Evolutionary conservation across 2,329 filamentous ascomycete genomes (phyloP), one percentile per base, ranked within the genome.

Genomic region (Colletotrichum siamense): DNA sequence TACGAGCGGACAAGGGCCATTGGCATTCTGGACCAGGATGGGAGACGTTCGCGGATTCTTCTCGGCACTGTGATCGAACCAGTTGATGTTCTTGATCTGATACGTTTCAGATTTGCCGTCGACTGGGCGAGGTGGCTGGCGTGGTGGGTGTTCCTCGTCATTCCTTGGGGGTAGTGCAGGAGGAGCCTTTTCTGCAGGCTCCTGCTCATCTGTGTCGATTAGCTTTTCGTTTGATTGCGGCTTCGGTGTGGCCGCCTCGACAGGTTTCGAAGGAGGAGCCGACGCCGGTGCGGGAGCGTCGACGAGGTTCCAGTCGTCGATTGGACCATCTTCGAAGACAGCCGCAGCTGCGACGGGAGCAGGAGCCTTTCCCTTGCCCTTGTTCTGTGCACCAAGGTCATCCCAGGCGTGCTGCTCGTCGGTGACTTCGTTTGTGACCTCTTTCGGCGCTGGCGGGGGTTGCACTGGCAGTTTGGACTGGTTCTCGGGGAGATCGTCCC

Each of bases 1-100:
- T 30, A 99, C 92, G 16, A 99, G 86, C 2, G 97, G 97, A 84
- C 97, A 99, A 1, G 97, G 97, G 0, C 97, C 97, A 81, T 99
- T 99, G 73, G 94, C 92, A 80, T 98, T 99, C 82, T 99, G 96
- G 5, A 98, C 93, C 55, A 99, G 87, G 72, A 99, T 95, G 0
- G 97, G 96, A 1, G 95, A 96, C n/a, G 91, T 90, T 59, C 95
- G 90, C 49, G 95, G 88, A 69, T 92, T 92, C n/a, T 90, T 88
- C 2, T 88, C 83, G 0, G 89, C 88, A 13, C 83, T 90, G 3
- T 88, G 85, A 82, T 98, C 95, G 76, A 93, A 89, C 96, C 96
- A 99, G 77, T 91, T 93, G 77, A 99, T 93, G 76, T 96, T 96
- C 82, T 98, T 98, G 83, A 99, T 96, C 72, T 96, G 94, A 81